Base-by-base conservation (phyloP, 2,329 filamentous ascomycete species). In the Trichoderma oligosporum region DNA sequence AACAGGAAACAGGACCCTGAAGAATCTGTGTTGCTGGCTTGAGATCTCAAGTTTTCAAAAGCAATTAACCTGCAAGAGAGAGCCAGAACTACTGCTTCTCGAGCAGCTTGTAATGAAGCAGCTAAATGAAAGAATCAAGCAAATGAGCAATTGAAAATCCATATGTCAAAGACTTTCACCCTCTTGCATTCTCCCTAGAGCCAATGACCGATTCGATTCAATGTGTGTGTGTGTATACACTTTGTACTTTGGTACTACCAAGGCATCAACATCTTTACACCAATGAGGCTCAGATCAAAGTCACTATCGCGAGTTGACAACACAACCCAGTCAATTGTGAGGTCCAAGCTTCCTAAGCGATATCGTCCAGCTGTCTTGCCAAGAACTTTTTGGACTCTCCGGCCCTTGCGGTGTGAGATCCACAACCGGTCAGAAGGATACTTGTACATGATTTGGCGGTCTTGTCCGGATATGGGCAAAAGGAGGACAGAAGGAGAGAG, bases 331-430 rank as follows among this genome's bases (percentile, higher is more conserved):
- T n/a, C 18, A 18, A 39, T 38, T 53, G 24, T 39, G 14, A 41
- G 48, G 49, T 14, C 39, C 39, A 25, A 45, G 49, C 49, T 25
- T 24, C 2, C n/a, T 44, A 54, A 54, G 39, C 49, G 49, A 54
- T 36, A 54, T 54, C 49, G 25, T 45, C 29, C 49, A 54, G 49
- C 49, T 39, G 25, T 44, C 36, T 36, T 45, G 49, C 49, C 49
- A 54, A 54, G 39, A 24, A 9, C 3, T 16, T 24, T 25, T 27
- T 18, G 8, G 31, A n/a, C 38, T 18, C 14, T 44, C 49, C n/a
- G 27, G 24, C 29, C 49, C 49, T 44, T 54, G 49, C 49, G 49
- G 39, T 54, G 49, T 45, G 39, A 53, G 39, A 44, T 54, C 29
- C 39, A n/a, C 47, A 35, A 41, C 38, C 20, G 39, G 38, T 36